phyloP scores from a whole-genome alignment of 345 rosid species.

The Trapa incisa region DNA sequence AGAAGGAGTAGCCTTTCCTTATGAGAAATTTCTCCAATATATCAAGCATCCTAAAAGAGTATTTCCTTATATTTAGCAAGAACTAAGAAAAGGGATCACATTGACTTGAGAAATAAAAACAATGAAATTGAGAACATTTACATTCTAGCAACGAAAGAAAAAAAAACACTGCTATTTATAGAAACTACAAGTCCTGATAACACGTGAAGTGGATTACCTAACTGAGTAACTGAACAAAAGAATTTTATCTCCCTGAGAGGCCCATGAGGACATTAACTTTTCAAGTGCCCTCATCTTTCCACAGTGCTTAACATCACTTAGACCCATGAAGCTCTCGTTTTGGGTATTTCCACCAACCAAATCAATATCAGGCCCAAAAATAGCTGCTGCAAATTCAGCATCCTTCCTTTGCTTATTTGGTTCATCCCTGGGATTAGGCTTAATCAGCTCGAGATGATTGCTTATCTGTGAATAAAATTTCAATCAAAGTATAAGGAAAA shows the following conservation, averaged over 20 bases:
- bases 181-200: neutral
- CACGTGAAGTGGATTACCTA: constrained; percentile 33
- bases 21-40: constrained; percentile 82
- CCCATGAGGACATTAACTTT: constrained; percentile 72
- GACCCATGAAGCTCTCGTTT: constrained; percentile 67
- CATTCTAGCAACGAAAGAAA: neutral
- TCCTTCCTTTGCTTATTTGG: constrained; percentile 78
- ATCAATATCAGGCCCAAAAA: constrained; percentile 70
- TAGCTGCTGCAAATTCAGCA: constrained; percentile 71
- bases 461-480: constrained; percentile 41
- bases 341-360: constrained; percentile 66
- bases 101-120: neutral
- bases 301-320: constrained; percentile 74
- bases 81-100: neutral
- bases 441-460: constrained; percentile 90
- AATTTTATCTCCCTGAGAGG: constrained; percentile 75
- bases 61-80: constrained; percentile 10
- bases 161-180: neutral
- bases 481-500: neutral
- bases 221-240: constrained; percentile 93
- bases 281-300: constrained; percentile 90
- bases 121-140: neutral
- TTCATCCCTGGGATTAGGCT: constrained; percentile 89
- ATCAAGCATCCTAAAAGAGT: constrained; percentile 68
- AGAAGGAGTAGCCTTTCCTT: constrained; percentile 77